Conservation (phyloP, 2,329 filamentous ascomycete species). For the Cadophora luteo-olivacea region DNA sequence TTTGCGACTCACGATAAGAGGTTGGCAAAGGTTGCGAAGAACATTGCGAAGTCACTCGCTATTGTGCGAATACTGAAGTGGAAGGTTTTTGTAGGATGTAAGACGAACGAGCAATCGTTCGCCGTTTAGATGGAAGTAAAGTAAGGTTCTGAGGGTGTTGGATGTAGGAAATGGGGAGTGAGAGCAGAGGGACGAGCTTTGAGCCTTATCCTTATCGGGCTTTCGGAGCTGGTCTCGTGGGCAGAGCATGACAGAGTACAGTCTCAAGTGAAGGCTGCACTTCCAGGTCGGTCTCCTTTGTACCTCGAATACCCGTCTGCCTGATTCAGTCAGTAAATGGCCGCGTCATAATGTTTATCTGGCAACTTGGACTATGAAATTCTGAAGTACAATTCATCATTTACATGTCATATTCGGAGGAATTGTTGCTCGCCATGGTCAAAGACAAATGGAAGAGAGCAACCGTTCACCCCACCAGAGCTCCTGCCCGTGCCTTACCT, state of each 20-base stretch:
- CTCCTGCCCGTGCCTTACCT: background rate
- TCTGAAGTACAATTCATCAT: background rate
- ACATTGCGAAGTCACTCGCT: constrained; percentile 45
- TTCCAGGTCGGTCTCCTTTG: background rate
- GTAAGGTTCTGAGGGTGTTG: background rate
- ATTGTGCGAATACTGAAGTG: background rate
- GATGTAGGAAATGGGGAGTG: background rate
- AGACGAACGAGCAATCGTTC: background rate
- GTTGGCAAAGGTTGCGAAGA: constrained; percentile 82
- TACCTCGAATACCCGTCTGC: constrained; percentile 16
- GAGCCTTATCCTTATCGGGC: constrained; percentile 17
- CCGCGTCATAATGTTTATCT: constrained; percentile 1
- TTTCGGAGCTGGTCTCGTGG: constrained; percentile 21
- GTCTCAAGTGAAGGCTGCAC: background rate
- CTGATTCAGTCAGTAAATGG: background rate
- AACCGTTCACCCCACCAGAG: background rate
- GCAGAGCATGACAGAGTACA: constrained; percentile 2
- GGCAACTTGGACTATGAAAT: background rate
- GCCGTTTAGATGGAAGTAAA: background rate
- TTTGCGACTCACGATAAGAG: constrained; percentile 71
- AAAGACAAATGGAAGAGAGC: background rate
- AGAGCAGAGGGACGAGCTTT: background rate
- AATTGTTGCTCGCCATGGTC: background rate
- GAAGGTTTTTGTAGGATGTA: background rate
- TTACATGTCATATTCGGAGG: background rate